These are phyloP conservation scores for Aspergillus sp. DNA, from an alignment of 2,329 filamentous ascomycete species.

Conservation along the genomic window DNA sequence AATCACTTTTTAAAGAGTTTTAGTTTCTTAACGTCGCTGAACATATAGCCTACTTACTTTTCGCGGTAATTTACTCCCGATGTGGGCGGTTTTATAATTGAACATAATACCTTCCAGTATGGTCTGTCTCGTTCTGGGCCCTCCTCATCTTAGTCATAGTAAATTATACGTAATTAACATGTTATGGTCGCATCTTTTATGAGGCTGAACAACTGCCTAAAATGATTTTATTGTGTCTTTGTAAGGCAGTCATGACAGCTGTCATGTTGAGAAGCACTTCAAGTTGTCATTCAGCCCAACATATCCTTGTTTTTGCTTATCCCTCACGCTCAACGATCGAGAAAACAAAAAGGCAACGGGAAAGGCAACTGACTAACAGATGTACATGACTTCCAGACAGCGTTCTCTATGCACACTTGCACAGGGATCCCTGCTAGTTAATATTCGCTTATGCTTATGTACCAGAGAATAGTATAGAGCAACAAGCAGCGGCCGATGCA, in stretches of 20 bases:
- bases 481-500: not conserved
- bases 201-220: not conserved
- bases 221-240: not conserved
- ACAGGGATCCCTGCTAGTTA: not conserved
- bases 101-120: not conserved
- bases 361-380: constrained; percentile 1
- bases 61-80: too few species aligned
- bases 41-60: too few species aligned
- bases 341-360: constrained; percentile 7
- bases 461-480: not conserved
- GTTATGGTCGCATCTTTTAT: not conserved
- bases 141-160: not conserved
- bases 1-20: not conserved
- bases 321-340: too few species aligned
- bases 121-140: not conserved
- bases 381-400: not conserved
- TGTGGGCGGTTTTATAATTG: not conserved
- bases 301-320: not conserved
- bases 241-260: constrained; percentile 16
- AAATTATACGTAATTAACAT: not conserved
- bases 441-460: constrained; percentile 1
- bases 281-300: not conserved
- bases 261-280: constrained; percentile 5
- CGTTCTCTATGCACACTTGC: not conserved
- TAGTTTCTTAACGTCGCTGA: too few species aligned